These are phyloP conservation scores for Angomonas desouzai DNA, from an alignment of 208 protist species.

Conservation along the genomic window DNA sequence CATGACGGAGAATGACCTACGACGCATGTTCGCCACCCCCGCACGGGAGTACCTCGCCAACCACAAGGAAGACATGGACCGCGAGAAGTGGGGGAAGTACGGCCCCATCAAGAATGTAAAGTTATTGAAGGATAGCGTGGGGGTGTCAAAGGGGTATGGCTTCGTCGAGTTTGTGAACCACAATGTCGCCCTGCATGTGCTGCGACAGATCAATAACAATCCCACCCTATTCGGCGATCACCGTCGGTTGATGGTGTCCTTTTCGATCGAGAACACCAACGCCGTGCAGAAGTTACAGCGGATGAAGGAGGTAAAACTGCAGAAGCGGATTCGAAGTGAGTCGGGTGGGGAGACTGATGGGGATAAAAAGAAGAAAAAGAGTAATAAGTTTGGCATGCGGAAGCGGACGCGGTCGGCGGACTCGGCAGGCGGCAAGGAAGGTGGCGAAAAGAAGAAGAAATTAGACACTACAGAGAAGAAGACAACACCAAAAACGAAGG, in stretches of 20 bases:
- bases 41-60: constrained; percentile 72
- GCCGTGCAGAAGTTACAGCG: constrained; percentile 87
- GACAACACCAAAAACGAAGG: neutral
- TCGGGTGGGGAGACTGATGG: neutral
- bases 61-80: constrained; percentile 63
- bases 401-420: constrained; percentile 3
- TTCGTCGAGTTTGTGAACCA: constrained; percentile 93
- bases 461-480: neutral
- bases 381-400: neutral
- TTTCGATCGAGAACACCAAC: constrained; percentile 88
- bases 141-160: constrained; percentile 82
- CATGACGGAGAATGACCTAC: constrained; percentile 86
- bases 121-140: constrained; percentile 78
- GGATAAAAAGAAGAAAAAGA: neutral
- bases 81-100: constrained; percentile 86
- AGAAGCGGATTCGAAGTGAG: constrained; percentile 24
- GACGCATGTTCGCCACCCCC: constrained; percentile 67
- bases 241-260: constrained; percentile 87
- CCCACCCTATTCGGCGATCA: constrained; percentile 84
- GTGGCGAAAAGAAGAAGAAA: neutral
- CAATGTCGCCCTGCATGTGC: constrained; percentile 75
- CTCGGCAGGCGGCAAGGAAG: neutral
- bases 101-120: constrained; percentile 86
- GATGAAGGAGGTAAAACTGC: constrained; percentile 68
- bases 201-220: constrained; percentile 92